Evolutionary conservation across 2,329 filamentous ascomycete species (phyloP), one percentile per base, ranked within the genome.

Genomic region (Cladosporium velox): DNA sequence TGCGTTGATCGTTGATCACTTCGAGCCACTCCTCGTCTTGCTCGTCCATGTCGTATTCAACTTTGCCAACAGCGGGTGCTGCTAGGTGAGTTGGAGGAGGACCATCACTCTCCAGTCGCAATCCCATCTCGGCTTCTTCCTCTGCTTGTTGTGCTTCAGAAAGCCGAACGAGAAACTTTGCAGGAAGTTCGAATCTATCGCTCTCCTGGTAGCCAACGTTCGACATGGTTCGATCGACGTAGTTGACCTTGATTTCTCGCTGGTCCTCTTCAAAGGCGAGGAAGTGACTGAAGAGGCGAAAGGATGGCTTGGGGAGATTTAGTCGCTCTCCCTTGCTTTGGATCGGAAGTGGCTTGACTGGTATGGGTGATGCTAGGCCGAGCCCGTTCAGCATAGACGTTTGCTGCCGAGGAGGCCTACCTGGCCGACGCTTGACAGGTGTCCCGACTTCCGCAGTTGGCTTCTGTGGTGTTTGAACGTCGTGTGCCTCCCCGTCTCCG

Each of bases 11-110:
- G 73, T 99, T 99, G 76, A 94, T 88, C 47, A 88, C 87, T 72
- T 95, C 91, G 30, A 99, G 83, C 95, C 95, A 99, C 81, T 93
- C 92, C 71, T 97, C 93, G 77, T 99, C 95, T 75, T 99, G 95
- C 79, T 99, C 95, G 75, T 99, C 95, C 95, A 99, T 99, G 77
- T 99, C 95, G 77, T 99, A 99, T 77, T 99, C 95, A 24, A 99
- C 95, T 65, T 92, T 89, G 14, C 92, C 92, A 47, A 96, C 75
- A 12, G 78, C 74, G 24, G 80, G 75, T 3, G 76, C 85, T 4
- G 82, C 80, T 47, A 82, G 79, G 63, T 85, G 82, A 6, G 80
- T 76, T 55, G 91, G 89, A 12, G 62, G 65, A n/a, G 70, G 70
- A 10, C 84, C 85, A 59, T 91, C 90, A 21, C 81, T 81, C 68